These are phyloP conservation scores for Cucurbita maxima DNA, from an alignment of 306 rosid genomes.

Conservation along the genomic window DNA sequence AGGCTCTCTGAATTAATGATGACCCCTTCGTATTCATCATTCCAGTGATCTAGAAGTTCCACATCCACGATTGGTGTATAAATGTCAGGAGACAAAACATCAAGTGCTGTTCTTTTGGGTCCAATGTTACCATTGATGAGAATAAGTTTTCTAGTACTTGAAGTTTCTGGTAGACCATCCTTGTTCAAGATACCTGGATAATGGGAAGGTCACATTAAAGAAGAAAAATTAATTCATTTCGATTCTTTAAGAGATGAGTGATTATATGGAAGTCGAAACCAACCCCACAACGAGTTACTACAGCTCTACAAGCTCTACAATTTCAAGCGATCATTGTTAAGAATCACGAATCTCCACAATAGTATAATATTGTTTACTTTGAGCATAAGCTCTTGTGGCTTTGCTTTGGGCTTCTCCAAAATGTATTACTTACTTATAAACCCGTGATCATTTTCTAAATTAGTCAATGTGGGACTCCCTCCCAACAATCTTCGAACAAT, in stretches of 20 bases:
- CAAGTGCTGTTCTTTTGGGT: constrained; percentile 11
- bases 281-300: not conserved
- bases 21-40: constrained; percentile 30
- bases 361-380: no score
- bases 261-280: not conserved
- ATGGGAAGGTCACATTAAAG: not conserved
- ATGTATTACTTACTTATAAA: no score
- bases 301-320: not conserved
- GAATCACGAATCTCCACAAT: no score
- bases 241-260: not conserved
- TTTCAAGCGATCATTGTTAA: not conserved
- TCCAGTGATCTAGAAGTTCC: constrained; percentile 24
- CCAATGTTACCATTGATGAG: not conserved
- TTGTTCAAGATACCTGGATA: not conserved
- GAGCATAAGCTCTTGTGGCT: no score
- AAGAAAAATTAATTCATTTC: not conserved
- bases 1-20: constrained; percentile 24
- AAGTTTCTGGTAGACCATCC: not conserved
- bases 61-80: constrained; percentile 10
- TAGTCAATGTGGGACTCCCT: no score
- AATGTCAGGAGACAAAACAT: constrained; percentile 18
- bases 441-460: no score
- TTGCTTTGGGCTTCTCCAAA: no score
- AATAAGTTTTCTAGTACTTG: not conserved
- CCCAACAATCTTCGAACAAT: no score